Conservation (phyloP, 495 filamentous ascomycete species). For the Bathelium albidoporum region DNA sequence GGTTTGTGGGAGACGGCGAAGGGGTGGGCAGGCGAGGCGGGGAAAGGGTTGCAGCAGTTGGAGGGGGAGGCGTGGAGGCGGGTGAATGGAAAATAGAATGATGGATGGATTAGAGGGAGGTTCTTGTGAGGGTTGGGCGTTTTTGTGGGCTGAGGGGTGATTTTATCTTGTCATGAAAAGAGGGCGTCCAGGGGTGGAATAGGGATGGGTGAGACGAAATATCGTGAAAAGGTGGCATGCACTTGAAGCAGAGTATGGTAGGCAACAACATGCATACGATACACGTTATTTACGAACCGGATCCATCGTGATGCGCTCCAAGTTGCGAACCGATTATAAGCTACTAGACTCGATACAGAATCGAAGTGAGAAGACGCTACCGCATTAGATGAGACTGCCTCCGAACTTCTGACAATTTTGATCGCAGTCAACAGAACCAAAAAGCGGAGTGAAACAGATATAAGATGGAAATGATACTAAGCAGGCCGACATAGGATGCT, state of each 20-base stretch:
- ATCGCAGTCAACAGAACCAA: too few species aligned
- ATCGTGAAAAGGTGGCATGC: background rate
- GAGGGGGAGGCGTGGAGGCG: slow-evolving; percentile 64
- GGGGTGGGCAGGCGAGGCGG: slow-evolving; percentile 51
- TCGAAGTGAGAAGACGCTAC: background rate
- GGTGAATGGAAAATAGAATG: slow-evolving; percentile 15
- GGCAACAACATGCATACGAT: background rate
- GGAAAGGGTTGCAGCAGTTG: slow-evolving; percentile 49
- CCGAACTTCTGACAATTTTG: background rate
- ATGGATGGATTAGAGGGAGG: background rate
- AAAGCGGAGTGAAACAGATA: too few species aligned
- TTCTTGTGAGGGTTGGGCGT: background rate
- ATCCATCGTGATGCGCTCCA: background rate
- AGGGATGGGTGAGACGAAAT: background rate
- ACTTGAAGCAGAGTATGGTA: too few species aligned
- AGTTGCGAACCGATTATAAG: background rate
- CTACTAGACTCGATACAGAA: background rate
- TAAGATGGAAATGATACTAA: too few species aligned
- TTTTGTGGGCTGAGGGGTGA: background rate
- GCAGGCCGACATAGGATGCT: too few species aligned
- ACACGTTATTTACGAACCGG: background rate
- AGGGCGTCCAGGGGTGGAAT: background rate
- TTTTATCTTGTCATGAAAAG: background rate
- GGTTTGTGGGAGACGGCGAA: slow-evolving; percentile 41
- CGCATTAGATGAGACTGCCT: background rate